These are phyloP conservation scores for Cicer yamashitae DNA, from an alignment of 306 rosid genomes.

Conservation along the genomic window DNA sequence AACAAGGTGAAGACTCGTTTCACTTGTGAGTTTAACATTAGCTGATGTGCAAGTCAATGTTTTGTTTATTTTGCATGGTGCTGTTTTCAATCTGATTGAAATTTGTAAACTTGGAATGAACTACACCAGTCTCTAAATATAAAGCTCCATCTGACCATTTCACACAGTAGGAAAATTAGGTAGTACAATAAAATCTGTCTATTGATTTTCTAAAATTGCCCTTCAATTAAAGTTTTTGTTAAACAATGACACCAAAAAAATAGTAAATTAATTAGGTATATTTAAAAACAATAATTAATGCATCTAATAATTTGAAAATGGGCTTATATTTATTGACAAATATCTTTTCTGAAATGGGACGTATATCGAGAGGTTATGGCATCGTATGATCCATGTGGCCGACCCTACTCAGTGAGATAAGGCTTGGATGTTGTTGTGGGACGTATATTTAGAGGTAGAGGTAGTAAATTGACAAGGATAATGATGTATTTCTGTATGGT, in stretches of 20 bases:
- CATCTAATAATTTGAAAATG: background rate
- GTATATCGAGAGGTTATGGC: background rate
- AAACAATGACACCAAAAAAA: background rate
- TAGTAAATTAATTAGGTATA: background rate
- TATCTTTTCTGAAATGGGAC: background rate
- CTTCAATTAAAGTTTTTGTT: background rate
- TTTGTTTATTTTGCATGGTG: background rate
- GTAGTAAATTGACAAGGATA: slow-evolving; percentile 17
- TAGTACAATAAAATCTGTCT: background rate
- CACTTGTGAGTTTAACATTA: slow-evolving; percentile 26
- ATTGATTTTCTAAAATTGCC: background rate
- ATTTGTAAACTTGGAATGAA: slow-evolving; percentile 6
- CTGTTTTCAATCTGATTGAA: slow-evolving; percentile 5
- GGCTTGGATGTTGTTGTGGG: background rate
- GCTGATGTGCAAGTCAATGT: slow-evolving; percentile 19
- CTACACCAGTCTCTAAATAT: background rate
- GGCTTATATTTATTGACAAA: background rate
- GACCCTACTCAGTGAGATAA: too few relatives aligned
- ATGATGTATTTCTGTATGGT: slow-evolving; percentile 8
- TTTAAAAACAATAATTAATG: background rate
- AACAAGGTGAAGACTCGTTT: slow-evolving; percentile 10
- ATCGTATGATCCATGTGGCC: too few relatives aligned
- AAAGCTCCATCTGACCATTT: background rate
- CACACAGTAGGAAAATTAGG: background rate
- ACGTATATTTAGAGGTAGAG: background rate